Base-by-base conservation (phyloP, 2,329 filamentous ascomycete genomes). In the Delphinella strobiligena region DNA sequence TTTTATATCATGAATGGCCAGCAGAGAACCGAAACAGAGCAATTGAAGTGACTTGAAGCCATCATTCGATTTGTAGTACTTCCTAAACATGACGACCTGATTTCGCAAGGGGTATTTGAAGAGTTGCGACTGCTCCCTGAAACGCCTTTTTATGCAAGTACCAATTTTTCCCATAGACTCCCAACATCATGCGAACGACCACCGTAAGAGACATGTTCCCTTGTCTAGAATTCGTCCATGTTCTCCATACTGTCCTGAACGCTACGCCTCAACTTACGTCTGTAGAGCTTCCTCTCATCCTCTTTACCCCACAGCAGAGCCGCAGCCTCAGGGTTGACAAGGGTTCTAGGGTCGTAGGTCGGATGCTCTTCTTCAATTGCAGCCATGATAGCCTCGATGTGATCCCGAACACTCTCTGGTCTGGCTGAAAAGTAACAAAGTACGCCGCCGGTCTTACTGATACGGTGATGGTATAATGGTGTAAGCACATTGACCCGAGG, bases 291-390 rank as follows among this genome's bases (percentile, higher is more conserved):
- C 55, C 83, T 82, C 38, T 89, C 80, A 2, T 87, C 80, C 1
- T 74, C 62, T 3, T 71, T 71, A 3, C 87, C 87, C 89, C 91
- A 98, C 55, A 81, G 91, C 34, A 96, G 66, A 58, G 79, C 84
- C 31, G 82, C 80, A 2, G 88, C 87, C 52, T 94, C 88, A 0
- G 79, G 82, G 47, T 94, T 81, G 29, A 96, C 85, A 22, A 86
- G 74, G 9, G 84, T 88, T 34, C 89, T 74, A 1, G 91, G 91
- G 55, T 98, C 91, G 54, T 93, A 96, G 0, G 82, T 80, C 0
- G 88, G 85, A 2, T 77, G 72, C 44, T 93, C 85, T 41, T 96
- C 88, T 54, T 95, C 87, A n/a, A 96, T 68, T 1, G 80, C 73
- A 5, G 74, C 71, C 46, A 95, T 75, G 41, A 96, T 81, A 4